Conservation (phyloP, 495 filamentous ascomycete genomes). For the Penicillium malachiteum region DNA sequence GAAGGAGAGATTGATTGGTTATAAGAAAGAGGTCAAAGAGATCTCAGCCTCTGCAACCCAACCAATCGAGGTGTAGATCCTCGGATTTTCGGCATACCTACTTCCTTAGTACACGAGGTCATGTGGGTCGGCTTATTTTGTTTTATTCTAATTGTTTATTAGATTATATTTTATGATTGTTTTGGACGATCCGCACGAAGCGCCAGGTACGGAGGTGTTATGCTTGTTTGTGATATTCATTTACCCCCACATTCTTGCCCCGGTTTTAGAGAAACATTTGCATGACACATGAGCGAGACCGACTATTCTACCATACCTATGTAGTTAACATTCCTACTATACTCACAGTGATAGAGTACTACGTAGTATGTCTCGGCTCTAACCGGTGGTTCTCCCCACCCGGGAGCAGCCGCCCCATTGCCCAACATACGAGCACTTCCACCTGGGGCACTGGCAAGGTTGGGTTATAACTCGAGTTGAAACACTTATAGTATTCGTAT, state of each 20-base stretch:
- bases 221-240: background rate
- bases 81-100: slow-evolving; percentile 17
- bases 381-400: slow-evolving; percentile 20
- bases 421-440: background rate
- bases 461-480: no score
- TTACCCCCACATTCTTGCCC: background rate
- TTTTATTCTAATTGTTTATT: no score
- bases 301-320: no score
- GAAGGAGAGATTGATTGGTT: background rate
- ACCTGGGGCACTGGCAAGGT: no score
- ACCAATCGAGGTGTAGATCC: slow-evolving; percentile 10
- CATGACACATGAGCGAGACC: background rate
- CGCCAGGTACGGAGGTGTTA: slow-evolving; percentile 2
- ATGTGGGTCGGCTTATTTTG: slow-evolving; percentile 10
- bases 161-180: background rate
- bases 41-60: slow-evolving; percentile 12
- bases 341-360: background rate
- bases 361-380: slow-evolving; percentile 9
- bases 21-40: slow-evolving; percentile 9
- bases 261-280: background rate
- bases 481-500: background rate
- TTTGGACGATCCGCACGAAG: background rate
- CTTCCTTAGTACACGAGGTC: slow-evolving; percentile 17
- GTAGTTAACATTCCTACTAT: background rate
- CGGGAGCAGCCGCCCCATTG: slow-evolving; percentile 16